A percentile compares a stretch with the other conserved stretches of the same genome.
These are phyloP conservation scores for Scheffersomyces parashehatae DNA, from an alignment of 1,139 yeast genomes.

Conservation along the genomic window DNA sequence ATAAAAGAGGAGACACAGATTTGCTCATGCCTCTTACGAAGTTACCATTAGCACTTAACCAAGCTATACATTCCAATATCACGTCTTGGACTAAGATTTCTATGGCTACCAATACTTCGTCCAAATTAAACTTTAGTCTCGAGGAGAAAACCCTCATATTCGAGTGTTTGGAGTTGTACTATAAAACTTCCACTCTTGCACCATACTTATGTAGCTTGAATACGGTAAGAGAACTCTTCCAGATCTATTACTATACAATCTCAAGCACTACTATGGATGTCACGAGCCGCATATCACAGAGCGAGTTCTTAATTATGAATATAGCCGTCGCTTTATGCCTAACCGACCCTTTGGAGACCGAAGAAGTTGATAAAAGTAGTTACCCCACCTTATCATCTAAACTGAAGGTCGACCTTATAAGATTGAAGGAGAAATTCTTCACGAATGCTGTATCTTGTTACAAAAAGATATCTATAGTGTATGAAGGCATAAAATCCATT, in stretches of 20 bases:
- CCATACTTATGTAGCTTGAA: slow-evolving; percentile 6
- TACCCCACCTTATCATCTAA: slow-evolving; percentile 4
- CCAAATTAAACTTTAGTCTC: slow-evolving; percentile 1
- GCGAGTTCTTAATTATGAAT: slow-evolving; percentile 19
- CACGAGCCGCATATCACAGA: not conserved
- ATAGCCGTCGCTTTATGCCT: slow-evolving; percentile 14
- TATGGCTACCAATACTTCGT: not conserved
- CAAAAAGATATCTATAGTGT: slow-evolving; percentile 16
- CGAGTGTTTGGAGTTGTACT: slow-evolving; percentile 9
- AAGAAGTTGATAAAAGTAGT: not conserved
- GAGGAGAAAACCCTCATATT: slow-evolving; percentile 5
- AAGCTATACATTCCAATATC: slow-evolving; percentile 4
- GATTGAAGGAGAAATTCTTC: slow-evolving; percentile 12
- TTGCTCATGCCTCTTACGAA: slow-evolving; percentile 7
- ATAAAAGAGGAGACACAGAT: slow-evolving; percentile 1
- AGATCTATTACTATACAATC: slow-evolving; percentile 7
- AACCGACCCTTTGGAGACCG: not conserved
- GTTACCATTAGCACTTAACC: slow-evolving; percentile 5
- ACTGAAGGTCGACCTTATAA: slow-evolving; percentile 1
- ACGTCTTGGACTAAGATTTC: slow-evolving; percentile 2
- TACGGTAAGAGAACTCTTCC: slow-evolving; percentile 6
- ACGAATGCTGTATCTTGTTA: slow-evolving; percentile 21
- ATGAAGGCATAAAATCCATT: slow-evolving; percentile 16
- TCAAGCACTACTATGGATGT: slow-evolving; percentile 4
- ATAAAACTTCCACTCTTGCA: slow-evolving; percentile 4